Evolutionary conservation across 1,284 basidiomycete genomes (phyloP).

Genomic region (Blastosporella zonata): DNA sequence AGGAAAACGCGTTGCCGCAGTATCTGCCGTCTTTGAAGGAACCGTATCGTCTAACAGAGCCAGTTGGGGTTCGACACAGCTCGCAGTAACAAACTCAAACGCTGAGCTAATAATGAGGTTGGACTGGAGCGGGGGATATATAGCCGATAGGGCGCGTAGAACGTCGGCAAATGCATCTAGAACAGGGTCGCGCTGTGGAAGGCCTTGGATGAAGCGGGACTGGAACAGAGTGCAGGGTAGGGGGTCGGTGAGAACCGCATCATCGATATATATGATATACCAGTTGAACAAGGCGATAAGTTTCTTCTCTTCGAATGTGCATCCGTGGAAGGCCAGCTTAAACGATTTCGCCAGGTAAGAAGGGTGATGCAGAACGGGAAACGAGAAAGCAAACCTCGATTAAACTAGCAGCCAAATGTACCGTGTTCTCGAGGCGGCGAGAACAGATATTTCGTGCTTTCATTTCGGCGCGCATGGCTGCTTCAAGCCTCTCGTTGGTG

Average conservation of each 20-base stretch:
- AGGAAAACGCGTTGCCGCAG: slow-evolving; percentile 8
- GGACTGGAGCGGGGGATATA: slow-evolving; percentile 9
- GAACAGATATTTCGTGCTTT: slow-evolving; percentile 7
- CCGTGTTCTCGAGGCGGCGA: slow-evolving; percentile 7
- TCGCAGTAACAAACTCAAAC: slow-evolving; percentile 11
- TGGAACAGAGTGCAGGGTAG: slow-evolving; percentile 6
- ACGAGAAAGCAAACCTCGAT: slow-evolving; percentile 9
- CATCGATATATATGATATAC: slow-evolving; percentile 13
- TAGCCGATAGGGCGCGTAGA: slow-evolving; percentile 1
- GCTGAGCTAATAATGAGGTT: slow-evolving; percentile 13
- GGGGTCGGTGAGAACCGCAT: slow-evolving; percentile 4
- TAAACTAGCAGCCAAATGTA: slow-evolving; percentile 13
- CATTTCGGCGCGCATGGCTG: slow-evolving; percentile 11
- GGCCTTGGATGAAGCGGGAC: slow-evolving; percentile 9
- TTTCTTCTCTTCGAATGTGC: slow-evolving; percentile 13
- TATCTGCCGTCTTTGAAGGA: neutral
- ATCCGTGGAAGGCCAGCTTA: slow-evolving; percentile 12
- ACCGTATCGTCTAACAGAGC: no score
- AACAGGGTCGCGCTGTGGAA: slow-evolving; percentile 14
- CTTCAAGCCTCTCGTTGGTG: slow-evolving; percentile 10
- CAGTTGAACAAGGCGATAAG: slow-evolving; percentile 11
- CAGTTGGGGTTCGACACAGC: slow-evolving; percentile 12
- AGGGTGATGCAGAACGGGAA: neutral
- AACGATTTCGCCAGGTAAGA: neutral
- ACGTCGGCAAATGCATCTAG: slow-evolving; percentile 11